A percentile compares a stretch with the other conserved stretches of the same genome.
Evolutionary conservation across 2,329 filamentous ascomycete genomes (phyloP).

Genomic region (Cladorrhinum sp.): DNA sequence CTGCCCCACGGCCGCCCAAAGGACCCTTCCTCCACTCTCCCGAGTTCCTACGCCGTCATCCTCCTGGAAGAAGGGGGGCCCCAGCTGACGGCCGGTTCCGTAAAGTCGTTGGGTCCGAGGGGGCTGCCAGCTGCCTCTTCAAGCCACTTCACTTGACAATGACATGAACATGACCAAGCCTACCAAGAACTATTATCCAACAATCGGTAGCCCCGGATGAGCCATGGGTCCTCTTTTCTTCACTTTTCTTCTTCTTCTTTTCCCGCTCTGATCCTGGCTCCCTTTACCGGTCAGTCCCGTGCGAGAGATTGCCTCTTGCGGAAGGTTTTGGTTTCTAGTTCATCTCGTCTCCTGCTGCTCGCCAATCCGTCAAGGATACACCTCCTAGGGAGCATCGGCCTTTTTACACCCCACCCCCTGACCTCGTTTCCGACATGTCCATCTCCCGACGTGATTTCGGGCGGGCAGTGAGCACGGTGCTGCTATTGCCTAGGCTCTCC

Average conservation of each 20-base stretch:
- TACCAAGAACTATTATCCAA: slow-evolving; percentile 15
- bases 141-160: slow-evolving; percentile 19
- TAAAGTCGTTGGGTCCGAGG: slow-evolving; percentile 9
- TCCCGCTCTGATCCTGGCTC: slow-evolving; percentile 27
- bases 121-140: slow-evolving; percentile 23
- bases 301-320: slow-evolving; percentile 29
- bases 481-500: slow-evolving; percentile 23
- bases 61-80: slow-evolving; percentile 18
- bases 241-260: too few species aligned
- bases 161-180: slow-evolving; percentile 32
- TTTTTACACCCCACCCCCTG: slow-evolving; percentile 22
- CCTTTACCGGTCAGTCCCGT: slow-evolving; percentile 28
- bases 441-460: slow-evolving; percentile 20
- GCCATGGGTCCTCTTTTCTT: slow-evolving; percentile 12
- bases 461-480: slow-evolving; percentile 13
- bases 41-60: slow-evolving; percentile 15
- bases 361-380: slow-evolving; percentile 17
- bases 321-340: slow-evolving; percentile 29
- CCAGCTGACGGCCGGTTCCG: slow-evolving; percentile 22
- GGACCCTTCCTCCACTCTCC: slow-evolving; percentile 21
- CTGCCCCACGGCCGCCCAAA: slow-evolving; percentile 20
- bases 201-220: slow-evolving; percentile 21
- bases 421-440: slow-evolving; percentile 26
- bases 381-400: not conserved
- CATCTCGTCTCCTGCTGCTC: slow-evolving; percentile 21